Evolutionary conservation across 2,329 filamentous ascomycete genomes (phyloP), one percentile per base, ranked within the genome.

Genomic region (Incumbomyces delicatus): DNA sequence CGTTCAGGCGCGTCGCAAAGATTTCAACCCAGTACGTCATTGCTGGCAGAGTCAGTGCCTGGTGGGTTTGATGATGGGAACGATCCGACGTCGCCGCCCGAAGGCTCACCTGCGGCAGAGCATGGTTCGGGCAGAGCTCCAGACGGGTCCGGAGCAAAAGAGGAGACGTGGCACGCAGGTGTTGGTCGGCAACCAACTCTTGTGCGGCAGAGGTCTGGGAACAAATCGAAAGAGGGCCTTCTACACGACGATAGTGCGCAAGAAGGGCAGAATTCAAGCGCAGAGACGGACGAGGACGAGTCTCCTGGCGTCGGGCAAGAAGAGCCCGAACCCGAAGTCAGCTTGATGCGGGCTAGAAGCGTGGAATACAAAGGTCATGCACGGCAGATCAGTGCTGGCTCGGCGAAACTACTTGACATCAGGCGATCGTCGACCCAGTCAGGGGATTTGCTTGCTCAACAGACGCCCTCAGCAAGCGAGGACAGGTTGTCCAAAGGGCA

Each of bases 361-460:
- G 71, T 90, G 48, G 78, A 83, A 50, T 70, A 84, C 41, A 77
- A 77, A 57, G 71, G 74, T 8, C 84, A 89, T 56, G 77, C 71
- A 16, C 75, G 82, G 45, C 83, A 83, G 53, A 80, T 88, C 58
- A 89, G 84, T 58, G 83, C 84, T 37, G 85, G 85, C 41, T 89
- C 83, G 59, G 85, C 85, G 10, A 84, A 79, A 63, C 65, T 90
- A 43, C 67, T 92, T 41, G 80, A 88, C 41, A 72, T 89, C 39
- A 73, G 77, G 17, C 71, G 75, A 20, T 61, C 63, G 37, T 82
- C 77, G 17, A 64, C 66, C 11, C 78, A 81, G 52, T 66, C 63
- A 35, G 72, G 67, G 30, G 32, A 39, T 14, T 32, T 46, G 35
- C 22, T 41, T 17, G 4, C 29, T 17, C 22, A 17, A 16, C 35